These are phyloP conservation scores for Teunomyces stri DNA, from an alignment of 805 yeast genomes.

Conservation along the genomic window DNA sequence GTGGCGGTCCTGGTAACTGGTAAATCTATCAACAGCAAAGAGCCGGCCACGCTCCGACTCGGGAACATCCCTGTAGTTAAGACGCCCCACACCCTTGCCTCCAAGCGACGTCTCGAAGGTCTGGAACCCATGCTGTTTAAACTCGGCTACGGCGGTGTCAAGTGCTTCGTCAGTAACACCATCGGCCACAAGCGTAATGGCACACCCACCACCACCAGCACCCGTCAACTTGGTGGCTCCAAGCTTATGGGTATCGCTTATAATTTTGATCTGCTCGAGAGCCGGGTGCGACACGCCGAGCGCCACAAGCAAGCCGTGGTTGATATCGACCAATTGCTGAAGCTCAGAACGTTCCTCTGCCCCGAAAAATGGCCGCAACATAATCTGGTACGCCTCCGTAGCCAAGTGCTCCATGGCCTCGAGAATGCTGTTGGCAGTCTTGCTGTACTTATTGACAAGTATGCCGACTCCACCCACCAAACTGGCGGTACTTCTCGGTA, in stretches of 20 bases:
- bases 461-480: constrained; percentile 75
- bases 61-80: constrained; percentile 16
- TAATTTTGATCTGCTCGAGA: constrained; percentile 69
- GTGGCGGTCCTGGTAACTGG: constrained; percentile 37
- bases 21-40: constrained; percentile 36
- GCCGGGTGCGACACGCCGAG: constrained; percentile 92
- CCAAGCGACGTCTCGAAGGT: constrained; percentile 81
- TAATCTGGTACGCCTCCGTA: constrained; percentile 64
- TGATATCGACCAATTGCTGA: constrained; percentile 66
- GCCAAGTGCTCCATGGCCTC: constrained; percentile 77
- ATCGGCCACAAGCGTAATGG: constrained; percentile 73
- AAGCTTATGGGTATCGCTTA: constrained; percentile 59
- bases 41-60: constrained; percentile 11
- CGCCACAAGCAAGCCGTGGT: constrained; percentile 83
- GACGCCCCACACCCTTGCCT: constrained; percentile 80
- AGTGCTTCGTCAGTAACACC: constrained; percentile 34
- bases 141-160: constrained; percentile 33
- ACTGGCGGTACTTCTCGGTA: constrained; percentile 84
- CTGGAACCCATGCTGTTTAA: constrained; percentile 55
- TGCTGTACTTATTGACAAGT: constrained; percentile 52
- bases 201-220: constrained; percentile 99
- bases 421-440: constrained; percentile 54
- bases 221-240: constrained; percentile 96
- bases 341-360: constrained; percentile 38
- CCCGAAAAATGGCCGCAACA: constrained; percentile 52